phyloP scores from a whole-genome alignment of 2,329 filamentous ascomycete species.

The Didymella pomorum region DNA sequence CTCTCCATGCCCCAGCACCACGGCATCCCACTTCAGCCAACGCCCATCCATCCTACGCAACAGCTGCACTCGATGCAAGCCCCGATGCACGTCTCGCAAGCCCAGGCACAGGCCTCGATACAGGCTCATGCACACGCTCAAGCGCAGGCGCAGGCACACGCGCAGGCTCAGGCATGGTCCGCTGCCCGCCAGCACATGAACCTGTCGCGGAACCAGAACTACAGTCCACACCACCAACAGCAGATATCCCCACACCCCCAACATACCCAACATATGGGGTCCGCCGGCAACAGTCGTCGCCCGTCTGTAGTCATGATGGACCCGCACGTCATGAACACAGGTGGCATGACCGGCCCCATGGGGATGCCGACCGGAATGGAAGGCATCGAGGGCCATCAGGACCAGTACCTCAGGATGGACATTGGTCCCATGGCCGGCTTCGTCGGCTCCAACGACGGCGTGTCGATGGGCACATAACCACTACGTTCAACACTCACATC shows the following conservation, averaged over 20 bases:
- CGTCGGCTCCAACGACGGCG: constrained; percentile 37
- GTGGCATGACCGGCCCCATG: constrained; percentile 25
- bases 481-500: not conserved
- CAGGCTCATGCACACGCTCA: constrained; percentile 39
- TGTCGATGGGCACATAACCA: constrained; percentile 26
- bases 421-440: constrained; percentile 42
- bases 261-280: constrained; percentile 39
- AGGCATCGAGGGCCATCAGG: constrained; percentile 42
- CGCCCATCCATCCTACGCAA: constrained; percentile 40
- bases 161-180: constrained; percentile 42
- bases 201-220: constrained; percentile 46
- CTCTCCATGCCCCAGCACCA: constrained; percentile 25
- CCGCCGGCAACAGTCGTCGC: constrained; percentile 43
- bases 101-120: constrained; percentile 37
- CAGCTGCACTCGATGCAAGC: constrained; percentile 37
- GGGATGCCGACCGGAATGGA: constrained; percentile 44
- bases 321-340: constrained; percentile 33
- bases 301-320: constrained; percentile 44
- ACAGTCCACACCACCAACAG: constrained; percentile 42
- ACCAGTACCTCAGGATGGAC: constrained; percentile 45
- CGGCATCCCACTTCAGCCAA: constrained; percentile 40
- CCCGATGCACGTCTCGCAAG: constrained; percentile 40
- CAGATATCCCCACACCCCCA: constrained; percentile 36
- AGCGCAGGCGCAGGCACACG: constrained; percentile 40
- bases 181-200: constrained; percentile 50